phyloP scores from a whole-genome alignment of 768 basidiomycete species.

The Candolleomyces eurysporus region DNA sequence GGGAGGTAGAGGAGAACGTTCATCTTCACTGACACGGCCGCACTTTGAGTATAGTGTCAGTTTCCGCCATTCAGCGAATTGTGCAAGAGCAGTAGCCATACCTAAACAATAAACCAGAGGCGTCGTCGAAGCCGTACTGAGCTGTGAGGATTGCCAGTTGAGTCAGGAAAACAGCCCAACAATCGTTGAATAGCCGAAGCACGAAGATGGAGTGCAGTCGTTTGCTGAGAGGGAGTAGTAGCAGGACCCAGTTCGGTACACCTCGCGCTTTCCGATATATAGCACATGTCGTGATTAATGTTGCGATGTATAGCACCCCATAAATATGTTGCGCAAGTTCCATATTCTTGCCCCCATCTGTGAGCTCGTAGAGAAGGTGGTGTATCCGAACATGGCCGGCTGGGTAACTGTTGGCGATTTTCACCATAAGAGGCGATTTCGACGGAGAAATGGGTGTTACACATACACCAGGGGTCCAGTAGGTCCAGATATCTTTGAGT shows the following conservation, averaged over 20 bases:
- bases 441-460: not conserved
- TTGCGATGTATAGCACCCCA: constrained; percentile 65
- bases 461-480: constrained; percentile 91
- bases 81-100: constrained; percentile 20
- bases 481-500: constrained; percentile 78
- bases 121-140: constrained; percentile 54
- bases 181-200: constrained; percentile 93
- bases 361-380: constrained; percentile 61
- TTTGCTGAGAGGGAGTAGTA: constrained; percentile 84
- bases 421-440: constrained; percentile 1
- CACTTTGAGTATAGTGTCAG: constrained; percentile 37
- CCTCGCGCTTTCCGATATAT: constrained; percentile 65
- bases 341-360: constrained; percentile 59
- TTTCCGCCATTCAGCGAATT: not conserved
- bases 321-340: constrained; percentile 76
- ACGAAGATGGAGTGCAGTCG: constrained; percentile 92
- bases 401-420: constrained; percentile 66
- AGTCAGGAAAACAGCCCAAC: constrained; percentile 72
- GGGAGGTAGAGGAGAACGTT: constrained; percentile 88
- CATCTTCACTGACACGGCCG: constrained; percentile 94
- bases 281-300: constrained; percentile 59
- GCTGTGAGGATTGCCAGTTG: constrained; percentile 69
- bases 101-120: constrained; percentile 75
- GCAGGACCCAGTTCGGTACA: constrained; percentile 68
- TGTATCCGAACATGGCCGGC: constrained; percentile 91